Conservation (phyloP, 305 asterid genomes). For the Lippia alba region DNA sequence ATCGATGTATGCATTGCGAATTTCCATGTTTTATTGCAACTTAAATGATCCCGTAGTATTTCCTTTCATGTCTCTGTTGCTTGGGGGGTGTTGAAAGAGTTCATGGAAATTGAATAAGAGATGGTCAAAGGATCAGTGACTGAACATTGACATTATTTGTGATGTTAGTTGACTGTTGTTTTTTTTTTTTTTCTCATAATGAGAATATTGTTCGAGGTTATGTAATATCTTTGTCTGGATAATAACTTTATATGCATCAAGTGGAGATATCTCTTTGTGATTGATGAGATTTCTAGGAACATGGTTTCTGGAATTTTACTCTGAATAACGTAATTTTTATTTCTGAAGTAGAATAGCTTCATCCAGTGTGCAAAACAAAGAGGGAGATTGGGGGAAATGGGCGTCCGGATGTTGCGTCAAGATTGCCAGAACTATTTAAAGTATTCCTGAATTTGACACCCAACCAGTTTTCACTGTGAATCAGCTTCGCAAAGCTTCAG, state of each 20-base stretch:
- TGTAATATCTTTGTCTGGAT: background rate
- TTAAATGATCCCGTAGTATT: background rate
- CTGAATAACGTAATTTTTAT: background rate
- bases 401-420: slow-evolving; percentile 29
- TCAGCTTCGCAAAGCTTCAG: slow-evolving; percentile 20
- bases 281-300: background rate
- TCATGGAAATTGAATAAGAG: background rate
- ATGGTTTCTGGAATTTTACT: background rate
- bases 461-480: background rate
- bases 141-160: too few relatives aligned
- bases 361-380: slow-evolving; percentile 27
- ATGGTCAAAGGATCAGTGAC: too few relatives aligned
- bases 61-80: background rate
- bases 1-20: background rate
- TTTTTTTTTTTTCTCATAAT: slow-evolving; percentile 2
- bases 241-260: slow-evolving; percentile 5
- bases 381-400: slow-evolving; percentile 18
- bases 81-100: background rate
- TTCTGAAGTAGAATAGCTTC: slow-evolving; percentile 23
- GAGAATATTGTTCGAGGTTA: background rate
- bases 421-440: slow-evolving; percentile 17
- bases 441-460: slow-evolving; percentile 21
- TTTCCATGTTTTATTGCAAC: background rate
- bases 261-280: background rate
- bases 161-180: background rate